These are phyloP conservation scores for Avena sativa DNA, from an alignment of 176 grass and related monocot genomes.

Conservation along the genomic window DNA sequence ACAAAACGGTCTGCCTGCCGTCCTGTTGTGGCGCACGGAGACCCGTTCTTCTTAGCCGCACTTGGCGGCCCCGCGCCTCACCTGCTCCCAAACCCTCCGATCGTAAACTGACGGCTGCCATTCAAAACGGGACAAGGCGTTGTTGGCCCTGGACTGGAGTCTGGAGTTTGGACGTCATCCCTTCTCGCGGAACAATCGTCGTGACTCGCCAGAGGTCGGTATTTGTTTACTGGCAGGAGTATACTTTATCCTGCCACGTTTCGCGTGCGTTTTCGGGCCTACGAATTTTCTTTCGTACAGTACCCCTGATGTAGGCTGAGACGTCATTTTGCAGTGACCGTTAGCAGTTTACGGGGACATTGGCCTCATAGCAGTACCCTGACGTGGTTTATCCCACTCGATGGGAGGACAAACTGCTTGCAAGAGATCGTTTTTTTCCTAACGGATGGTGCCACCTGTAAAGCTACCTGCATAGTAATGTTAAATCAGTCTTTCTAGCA, in stretches of 20 bases:
- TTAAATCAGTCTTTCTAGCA: no score
- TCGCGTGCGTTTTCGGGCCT: not conserved
- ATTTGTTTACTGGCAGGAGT: not conserved
- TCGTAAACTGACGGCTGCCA: conserved; percentile 36
- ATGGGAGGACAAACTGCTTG: no score
- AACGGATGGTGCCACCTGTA: no score
- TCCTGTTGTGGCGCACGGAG: conserved; percentile 27
- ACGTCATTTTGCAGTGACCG: not conserved
- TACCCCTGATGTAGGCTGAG: not conserved
- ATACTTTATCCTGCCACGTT: not conserved
- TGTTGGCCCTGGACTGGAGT: not conserved
- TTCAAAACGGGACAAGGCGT: conserved; percentile 54
- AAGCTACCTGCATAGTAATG: no score
- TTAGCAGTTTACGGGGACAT: not conserved
- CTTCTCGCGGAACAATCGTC: not conserved
- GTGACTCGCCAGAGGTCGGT: not conserved
- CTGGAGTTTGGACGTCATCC: not conserved
- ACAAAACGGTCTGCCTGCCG: not conserved
- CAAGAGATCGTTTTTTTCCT: no score
- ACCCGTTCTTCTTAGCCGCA: conserved; percentile 31
- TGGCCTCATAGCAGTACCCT: no score
- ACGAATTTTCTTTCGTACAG: not conserved
- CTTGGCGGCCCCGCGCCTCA: not conserved
- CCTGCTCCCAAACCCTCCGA: conserved; percentile 25
- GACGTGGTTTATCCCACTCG: no score